Evolutionary conservation across 306 rosid genomes (phyloP).

Genomic region (Aeschynomene evenia): DNA sequence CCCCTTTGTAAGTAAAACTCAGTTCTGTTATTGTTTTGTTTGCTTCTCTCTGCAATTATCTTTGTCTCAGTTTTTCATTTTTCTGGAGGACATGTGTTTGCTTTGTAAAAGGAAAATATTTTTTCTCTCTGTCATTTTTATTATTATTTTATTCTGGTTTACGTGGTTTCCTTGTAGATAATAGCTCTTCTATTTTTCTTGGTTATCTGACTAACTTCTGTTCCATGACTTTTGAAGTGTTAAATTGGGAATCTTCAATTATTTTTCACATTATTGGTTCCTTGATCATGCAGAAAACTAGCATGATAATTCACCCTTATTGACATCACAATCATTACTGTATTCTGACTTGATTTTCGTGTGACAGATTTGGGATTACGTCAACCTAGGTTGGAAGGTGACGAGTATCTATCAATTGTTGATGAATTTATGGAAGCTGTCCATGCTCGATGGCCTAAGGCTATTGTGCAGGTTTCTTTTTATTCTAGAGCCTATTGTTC

Average conservation of each 20-base stretch:
- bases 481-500: conserved; percentile 20
- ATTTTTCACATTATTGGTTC: conserved; percentile 11
- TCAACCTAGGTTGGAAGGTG: conserved; percentile 91
- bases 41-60: background rate
- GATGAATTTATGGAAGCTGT: conserved; percentile 95
- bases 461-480: conserved; percentile 77
- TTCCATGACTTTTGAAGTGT: background rate
- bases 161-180: background rate
- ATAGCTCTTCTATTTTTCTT: conserved; percentile 16
- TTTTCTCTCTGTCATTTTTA: no score
- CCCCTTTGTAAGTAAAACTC: conserved; percentile 67
- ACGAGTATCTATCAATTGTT: conserved; percentile 73
- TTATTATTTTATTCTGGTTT: no score
- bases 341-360: conserved; percentile 47
- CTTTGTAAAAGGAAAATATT: conserved; percentile 23
- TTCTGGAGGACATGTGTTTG: conserved; percentile 19
- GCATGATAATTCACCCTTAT: conserved; percentile 10
- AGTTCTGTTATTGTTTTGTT: background rate
- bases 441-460: conserved; percentile 85
- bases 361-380: conserved; percentile 83
- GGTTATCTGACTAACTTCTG: background rate
- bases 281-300: conserved; percentile 12
- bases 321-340: conserved; percentile 33
- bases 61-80: conserved; percentile 13
- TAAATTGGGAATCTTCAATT: conserved; percentile 8